Evolutionary conservation across 768 basidiomycete genomes (phyloP).

Genomic region (Lanmaoa pseudosensibilis): DNA sequence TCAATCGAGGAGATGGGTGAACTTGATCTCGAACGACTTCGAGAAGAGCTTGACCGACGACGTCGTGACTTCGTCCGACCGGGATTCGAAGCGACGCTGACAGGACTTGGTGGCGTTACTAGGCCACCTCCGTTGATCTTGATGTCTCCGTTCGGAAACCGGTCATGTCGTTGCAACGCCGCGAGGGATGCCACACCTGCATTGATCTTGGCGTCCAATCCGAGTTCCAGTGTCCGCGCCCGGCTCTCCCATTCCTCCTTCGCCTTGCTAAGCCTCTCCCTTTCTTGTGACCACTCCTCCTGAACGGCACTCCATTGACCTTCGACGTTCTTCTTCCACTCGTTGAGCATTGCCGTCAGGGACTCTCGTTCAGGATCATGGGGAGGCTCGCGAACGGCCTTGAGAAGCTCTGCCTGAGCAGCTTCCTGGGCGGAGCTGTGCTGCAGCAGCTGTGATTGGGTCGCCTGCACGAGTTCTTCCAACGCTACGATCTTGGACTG

Average conservation of each 20-base stretch:
- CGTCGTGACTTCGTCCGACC: constrained; percentile 39
- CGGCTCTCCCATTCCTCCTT: constrained; percentile 80
- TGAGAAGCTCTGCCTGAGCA: constrained; percentile 34
- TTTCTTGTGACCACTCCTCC: constrained; percentile 81
- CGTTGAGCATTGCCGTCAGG: constrained; percentile 53
- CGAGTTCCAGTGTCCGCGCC: constrained; percentile 51
- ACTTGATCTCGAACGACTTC: constrained; percentile 38
- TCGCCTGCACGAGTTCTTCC: constrained; percentile 64
- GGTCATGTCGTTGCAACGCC: constrained; percentile 40
- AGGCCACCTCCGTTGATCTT: constrained; percentile 42
- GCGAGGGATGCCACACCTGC: constrained; percentile 31
- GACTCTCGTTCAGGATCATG: constrained; percentile 46
- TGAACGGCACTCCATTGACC: constrained; percentile 75
- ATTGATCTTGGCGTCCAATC: constrained; percentile 47
- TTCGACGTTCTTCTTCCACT: constrained; percentile 80
- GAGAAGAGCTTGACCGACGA: constrained; percentile 45
- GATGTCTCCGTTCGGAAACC: constrained; percentile 33
- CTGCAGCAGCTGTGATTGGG: constrained; percentile 40
- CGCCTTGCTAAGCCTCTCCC: constrained; percentile 69
- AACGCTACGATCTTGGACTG: constrained; percentile 67
- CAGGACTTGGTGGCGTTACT: constrained; percentile 75
- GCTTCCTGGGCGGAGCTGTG: constrained; percentile 38
- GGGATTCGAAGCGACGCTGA: constrained; percentile 68
- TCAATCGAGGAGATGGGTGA: constrained; percentile 36
- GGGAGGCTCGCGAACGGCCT: constrained; percentile 35